A percentile compares a stretch with the other conserved stretches of the same genome.
Evolutionary conservation across 1,284 basidiomycete genomes (phyloP).

Genomic region (Ustilago tritici): DNA sequence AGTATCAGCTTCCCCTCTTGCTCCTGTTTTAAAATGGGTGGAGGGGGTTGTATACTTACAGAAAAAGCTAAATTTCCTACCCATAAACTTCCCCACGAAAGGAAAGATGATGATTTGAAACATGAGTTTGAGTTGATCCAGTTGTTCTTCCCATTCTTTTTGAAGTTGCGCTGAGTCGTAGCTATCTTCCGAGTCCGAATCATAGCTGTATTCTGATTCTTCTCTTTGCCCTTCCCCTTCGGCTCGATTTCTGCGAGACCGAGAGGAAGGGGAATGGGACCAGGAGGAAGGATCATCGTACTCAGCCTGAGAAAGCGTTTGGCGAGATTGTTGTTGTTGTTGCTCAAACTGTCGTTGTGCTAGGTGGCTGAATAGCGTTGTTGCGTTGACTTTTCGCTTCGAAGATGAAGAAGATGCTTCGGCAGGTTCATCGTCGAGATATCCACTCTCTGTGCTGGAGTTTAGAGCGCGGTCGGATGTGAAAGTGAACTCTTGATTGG

Average conservation of each 20-base stretch:
- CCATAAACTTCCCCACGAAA: conserved; percentile 53
- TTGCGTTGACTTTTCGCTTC: not conserved
- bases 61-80: conserved; percentile 45
- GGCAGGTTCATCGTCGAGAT: conserved; percentile 21
- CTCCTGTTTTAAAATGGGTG: not conserved
- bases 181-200: not conserved
- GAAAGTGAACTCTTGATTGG: not conserved
- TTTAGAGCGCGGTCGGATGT: not conserved
- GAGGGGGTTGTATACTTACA: conserved; percentile 27
- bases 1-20: not conserved
- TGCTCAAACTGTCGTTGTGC: conserved; percentile 16
- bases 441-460: conserved; percentile 1
- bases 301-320: conserved; percentile 8
- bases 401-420: not conserved
- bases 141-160: conserved; percentile 53
- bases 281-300: conserved; percentile 18
- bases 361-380: conserved; percentile 23
- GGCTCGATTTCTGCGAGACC: not conserved
- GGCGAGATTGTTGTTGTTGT: conserved; percentile 2
- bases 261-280: conserved; percentile 1
- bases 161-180: conserved; percentile 25
- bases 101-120: conserved; percentile 54
- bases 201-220: not conserved
- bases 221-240: no score
- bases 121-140: conserved; percentile 48